Evolutionary conservation across 1,284 basidiomycete species (phyloP), one percentile per base, ranked within the genome.

Genomic region (Irpex sp.): DNA sequence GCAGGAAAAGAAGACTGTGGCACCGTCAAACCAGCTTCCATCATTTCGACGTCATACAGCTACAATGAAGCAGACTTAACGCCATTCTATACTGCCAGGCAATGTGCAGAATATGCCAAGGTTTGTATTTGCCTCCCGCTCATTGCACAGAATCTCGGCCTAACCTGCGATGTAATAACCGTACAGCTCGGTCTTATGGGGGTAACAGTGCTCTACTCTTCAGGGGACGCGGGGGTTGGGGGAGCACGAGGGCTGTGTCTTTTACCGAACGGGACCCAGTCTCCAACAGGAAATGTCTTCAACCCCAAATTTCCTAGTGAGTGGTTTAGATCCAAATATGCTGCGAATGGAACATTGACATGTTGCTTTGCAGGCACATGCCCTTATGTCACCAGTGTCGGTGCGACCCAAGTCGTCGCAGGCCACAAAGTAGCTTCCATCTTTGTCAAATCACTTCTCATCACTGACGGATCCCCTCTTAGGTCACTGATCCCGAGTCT

Each of bases 181-280:
- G 26, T 26, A 26, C 26, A n/a, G 31, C 11, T 17, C 9, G 13
- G 50, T 21, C 11, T 11, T 11, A 76, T 81, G 53, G 89, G 89
- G 26, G 81, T 80, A 15, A 85, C 83, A 15, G 76, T 87, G 15
- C 76, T 92, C 67, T 90, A 87, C 77, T 84, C 85, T 39, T 85
- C 84, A 61, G 89, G 89, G 57, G 89, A 87, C 68, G 70, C 70
- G 61, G 89, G 88, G 57, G 72, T 92, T 21, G 89, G 88, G 26
- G 82, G 77, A 65, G 62, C 64, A 6, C 13, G 39, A 46, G 86
- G 85, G 13, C 71, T 68, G 8, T 77, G 76, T 60, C 67, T 76
- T 0, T 57, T 70, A 36, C 53, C 67, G 1, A 63, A 65, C 47
- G 72, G 76, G 68, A 56, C 61, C 37, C 62, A 62, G 37, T n/a